These are phyloP conservation scores for Grigorovia yakushimaensis DNA, from an alignment of 805 yeast genomes.

Conservation along the genomic window DNA sequence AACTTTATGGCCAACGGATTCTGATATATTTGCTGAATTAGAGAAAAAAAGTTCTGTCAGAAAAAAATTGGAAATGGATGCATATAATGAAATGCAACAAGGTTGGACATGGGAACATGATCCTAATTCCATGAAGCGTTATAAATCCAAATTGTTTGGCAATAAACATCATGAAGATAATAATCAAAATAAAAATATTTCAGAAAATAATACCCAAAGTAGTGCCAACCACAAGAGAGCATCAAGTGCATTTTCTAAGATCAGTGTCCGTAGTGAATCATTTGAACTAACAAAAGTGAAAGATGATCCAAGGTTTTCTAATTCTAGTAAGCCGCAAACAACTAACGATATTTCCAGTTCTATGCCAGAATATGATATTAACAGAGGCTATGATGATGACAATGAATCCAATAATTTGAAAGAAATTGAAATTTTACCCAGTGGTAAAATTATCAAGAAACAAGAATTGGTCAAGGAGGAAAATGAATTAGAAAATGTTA, in stretches of 20 bases:
- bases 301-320: not conserved
- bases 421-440: constrained; percentile 54
- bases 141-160: constrained; percentile 16
- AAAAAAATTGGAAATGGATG: constrained; percentile 58
- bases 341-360: too few relatives aligned
- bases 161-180: not conserved
- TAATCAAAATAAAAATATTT: not conserved
- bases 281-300: not conserved
- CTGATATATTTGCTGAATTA: constrained; percentile 66
- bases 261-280: not conserved
- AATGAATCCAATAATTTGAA: constrained; percentile 7
- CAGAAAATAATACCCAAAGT: too few relatives aligned
- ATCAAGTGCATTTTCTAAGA: not conserved
- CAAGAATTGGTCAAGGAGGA: constrained; percentile 11
- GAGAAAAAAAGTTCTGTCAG: constrained; percentile 65
- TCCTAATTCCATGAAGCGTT: constrained; percentile 26
- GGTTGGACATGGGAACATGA: constrained; percentile 66
- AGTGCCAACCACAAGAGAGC: not conserved
- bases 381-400: too few relatives aligned
- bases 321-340: not conserved
- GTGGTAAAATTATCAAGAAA: constrained; percentile 54
- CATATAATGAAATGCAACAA: constrained; percentile 64
- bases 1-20: constrained; percentile 56
- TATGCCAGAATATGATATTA: too few relatives aligned
- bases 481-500: not conserved